Evolutionary conservation across 129 eudicot genomes (phyloP).

Genomic region (Deinandra increscens): DNA sequence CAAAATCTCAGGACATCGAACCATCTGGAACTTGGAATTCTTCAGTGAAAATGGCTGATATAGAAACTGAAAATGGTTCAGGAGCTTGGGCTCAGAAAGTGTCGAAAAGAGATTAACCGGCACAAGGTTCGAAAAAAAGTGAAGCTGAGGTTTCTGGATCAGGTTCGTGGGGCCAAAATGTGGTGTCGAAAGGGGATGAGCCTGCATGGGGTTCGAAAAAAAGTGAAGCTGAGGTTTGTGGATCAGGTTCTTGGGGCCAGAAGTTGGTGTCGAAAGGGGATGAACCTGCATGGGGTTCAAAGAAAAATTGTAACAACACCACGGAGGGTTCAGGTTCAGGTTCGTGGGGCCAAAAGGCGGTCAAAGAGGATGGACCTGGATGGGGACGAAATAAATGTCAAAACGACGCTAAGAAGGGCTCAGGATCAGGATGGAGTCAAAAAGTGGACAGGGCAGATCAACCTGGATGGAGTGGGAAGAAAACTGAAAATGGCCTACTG

Average conservation of each 20-base stretch:
- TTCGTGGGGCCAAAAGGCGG: slow-evolving; percentile 32
- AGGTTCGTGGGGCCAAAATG: slow-evolving; percentile 21
- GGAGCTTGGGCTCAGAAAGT: slow-evolving; percentile 28
- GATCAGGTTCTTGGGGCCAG: slow-evolving; percentile 29
- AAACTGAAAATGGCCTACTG: neutral
- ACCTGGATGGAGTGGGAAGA: neutral
- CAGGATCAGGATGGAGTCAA: neutral
- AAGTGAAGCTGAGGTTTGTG: neutral
- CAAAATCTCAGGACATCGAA: slow-evolving; percentile 9
- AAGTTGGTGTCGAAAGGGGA: slow-evolving; percentile 14
- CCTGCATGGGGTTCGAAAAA: slow-evolving; percentile 17
- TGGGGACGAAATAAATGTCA: slow-evolving; percentile 24
- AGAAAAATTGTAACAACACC: neutral
- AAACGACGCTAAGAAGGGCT: neutral
- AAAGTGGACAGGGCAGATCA: neutral
- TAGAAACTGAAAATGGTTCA: neutral
- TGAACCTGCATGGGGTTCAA: slow-evolving; percentile 24
- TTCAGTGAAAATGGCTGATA: slow-evolving; percentile 19
- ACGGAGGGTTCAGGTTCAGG: slow-evolving; percentile 6
- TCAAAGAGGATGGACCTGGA: slow-evolving; percentile 11
- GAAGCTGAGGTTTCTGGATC: slow-evolving; percentile 7
- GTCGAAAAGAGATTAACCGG: slow-evolving; percentile 5
- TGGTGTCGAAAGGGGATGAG: slow-evolving; percentile 4
- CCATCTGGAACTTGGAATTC: slow-evolving; percentile 15
- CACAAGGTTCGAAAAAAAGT: slow-evolving; percentile 16